Evolutionary conservation across 495 filamentous ascomycete species (phyloP).

Genomic region (Trichoderma gamsii): DNA sequence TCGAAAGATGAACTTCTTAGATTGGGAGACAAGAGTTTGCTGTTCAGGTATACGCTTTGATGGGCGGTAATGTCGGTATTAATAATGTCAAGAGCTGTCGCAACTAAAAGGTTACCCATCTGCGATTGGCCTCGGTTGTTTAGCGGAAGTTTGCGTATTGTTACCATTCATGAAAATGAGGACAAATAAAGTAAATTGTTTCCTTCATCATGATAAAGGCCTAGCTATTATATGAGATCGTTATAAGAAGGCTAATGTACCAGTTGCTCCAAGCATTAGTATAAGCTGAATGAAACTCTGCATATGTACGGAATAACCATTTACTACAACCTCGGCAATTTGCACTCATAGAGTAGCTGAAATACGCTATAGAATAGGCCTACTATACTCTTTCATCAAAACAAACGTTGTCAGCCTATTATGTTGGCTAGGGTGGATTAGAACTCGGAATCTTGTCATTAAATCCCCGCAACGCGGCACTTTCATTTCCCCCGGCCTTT

Average conservation of each 20-base stretch:
- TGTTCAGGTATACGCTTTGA: slow-evolving; percentile 31
- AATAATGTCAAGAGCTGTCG: background rate
- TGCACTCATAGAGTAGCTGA: background rate
- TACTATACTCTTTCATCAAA: background rate
- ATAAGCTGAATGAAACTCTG: no score
- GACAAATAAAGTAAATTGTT: no score
- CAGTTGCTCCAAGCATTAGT: no score
- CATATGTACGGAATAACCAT: no score
- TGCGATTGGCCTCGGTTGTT: background rate
- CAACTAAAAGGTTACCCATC: background rate
- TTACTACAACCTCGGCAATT: background rate
- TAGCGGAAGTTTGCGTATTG: no score
- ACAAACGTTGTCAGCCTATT: background rate
- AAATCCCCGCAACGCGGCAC: background rate
- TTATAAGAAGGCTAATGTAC: no score
- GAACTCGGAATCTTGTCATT: background rate
- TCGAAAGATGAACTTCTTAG: slow-evolving; percentile 33
- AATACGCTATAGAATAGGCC: background rate
- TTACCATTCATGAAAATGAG: no score
- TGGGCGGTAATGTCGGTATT: background rate
- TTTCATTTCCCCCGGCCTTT: background rate
- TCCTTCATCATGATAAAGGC: no score
- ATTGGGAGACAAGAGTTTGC: slow-evolving; percentile 39
- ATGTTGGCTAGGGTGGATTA: background rate
- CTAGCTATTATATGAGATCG: no score